Evolutionary conservation across 139 green algal genomes (phyloP), one percentile per base, ranked within the genome.

Genomic region (Yamagishiella unicocca): DNA sequence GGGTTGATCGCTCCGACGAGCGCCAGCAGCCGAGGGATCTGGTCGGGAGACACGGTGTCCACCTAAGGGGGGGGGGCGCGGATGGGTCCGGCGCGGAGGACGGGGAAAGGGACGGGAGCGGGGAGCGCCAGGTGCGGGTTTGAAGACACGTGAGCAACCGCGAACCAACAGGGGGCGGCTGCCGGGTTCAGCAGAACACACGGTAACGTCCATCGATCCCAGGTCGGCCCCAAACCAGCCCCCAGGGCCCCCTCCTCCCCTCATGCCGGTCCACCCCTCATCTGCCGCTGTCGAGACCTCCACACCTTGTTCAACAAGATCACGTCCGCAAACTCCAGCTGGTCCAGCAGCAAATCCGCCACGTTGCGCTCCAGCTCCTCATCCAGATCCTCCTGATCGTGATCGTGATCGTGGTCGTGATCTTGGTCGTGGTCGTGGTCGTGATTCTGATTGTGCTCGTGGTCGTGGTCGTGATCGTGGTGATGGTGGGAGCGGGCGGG

Each of bases 271-370:
- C 5, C 68, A 45, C 27, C 17, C 27, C n/a, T n/a, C n/a, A n/a
- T n/a, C n/a, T n/a, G n/a, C n/a, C n/a, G n/a, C n/a, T n/a, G n/a
- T n/a, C n/a, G n/a, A n/a, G n/a, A n/a, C 50, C 4, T 27, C 33
- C 77, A 3, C 90, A 50, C 77, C 88, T 98, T 98, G 90, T 97
- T 98, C 7, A 98, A 91, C 54, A 97, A 29, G 27, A 98, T 92
- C 27, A 98, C 94, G 82, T 98, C 91, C 25, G 96, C 96, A 90
- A 95, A 96, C 89, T 97, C 95, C 22, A 97, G 91, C 76, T 96
- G 90, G 54, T 96, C 93, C 74, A 97, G 74, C 58, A 98, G 70
- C 53, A 97, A 90, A 80, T 97, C 91, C 8, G 92, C 90, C 58
- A 96, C 86, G 68, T 90, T 95, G 35, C 95, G 88, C 55, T 94